A percentile compares a stretch with the other conserved stretches of the same genome.
Evolutionary conservation across 176 grass and related monocot genomes (phyloP).

Genomic region (Areca catechu): DNA sequence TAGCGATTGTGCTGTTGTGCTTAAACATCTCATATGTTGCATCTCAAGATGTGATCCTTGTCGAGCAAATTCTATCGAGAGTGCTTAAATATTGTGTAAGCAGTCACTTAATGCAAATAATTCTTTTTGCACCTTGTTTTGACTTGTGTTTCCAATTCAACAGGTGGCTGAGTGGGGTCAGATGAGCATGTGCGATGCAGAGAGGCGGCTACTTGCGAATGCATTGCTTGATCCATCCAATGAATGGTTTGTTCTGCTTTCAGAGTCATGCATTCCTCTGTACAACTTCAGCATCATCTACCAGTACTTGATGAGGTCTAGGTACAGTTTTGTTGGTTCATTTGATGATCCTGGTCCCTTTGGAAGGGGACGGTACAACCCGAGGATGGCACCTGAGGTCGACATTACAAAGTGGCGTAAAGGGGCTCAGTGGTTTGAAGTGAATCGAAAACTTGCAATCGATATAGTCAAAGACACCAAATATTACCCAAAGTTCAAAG

Average conservation of each 20-base stretch:
- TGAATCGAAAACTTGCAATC: conserved; percentile 25
- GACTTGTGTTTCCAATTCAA: neutral
- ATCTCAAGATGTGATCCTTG: too few relatives aligned
- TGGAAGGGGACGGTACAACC: conserved; percentile 42
- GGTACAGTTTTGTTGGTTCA: conserved; percentile 41
- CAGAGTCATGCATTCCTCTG: conserved; percentile 57
- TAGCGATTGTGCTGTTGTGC: too few relatives aligned
- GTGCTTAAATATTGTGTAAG: too few relatives aligned
- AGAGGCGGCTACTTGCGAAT: conserved; percentile 61
- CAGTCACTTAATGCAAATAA: too few relatives aligned
- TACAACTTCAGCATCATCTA: conserved; percentile 28
- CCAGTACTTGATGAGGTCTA: conserved; percentile 32
- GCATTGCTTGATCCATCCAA: conserved; percentile 52
- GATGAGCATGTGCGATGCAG: conserved; percentile 45
- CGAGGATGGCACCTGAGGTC: conserved; percentile 29
- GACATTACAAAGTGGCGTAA: conserved; percentile 33
- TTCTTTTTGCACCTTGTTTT: too few relatives aligned
- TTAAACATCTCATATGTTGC: too few relatives aligned
- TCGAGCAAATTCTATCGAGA: too few relatives aligned
- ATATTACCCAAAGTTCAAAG: conserved; percentile 49
- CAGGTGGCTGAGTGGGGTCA: conserved; percentile 42
- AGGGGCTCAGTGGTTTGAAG: conserved; percentile 74
- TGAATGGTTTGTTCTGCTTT: conserved; percentile 61
- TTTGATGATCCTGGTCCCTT: conserved; percentile 38
- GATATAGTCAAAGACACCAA: conserved; percentile 24